phyloP scores from a whole-genome alignment of 805 yeast species.

The Allodekkera sacchari region DNA sequence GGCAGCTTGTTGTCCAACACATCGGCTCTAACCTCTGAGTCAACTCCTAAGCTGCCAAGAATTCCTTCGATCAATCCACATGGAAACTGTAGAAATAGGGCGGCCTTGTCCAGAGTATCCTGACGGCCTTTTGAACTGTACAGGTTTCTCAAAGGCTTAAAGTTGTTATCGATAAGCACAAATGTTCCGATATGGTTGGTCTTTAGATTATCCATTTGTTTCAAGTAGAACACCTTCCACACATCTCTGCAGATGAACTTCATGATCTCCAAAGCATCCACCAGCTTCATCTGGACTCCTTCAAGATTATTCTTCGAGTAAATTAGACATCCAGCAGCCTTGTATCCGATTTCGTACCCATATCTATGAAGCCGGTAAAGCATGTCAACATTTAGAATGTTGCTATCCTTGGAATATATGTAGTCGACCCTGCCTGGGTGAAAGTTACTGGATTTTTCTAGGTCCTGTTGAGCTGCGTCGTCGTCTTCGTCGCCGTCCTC shows the following conservation, averaged over 20 bases:
- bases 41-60: constrained; percentile 59
- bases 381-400: constrained; percentile 39
- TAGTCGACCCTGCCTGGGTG: constrained; percentile 33
- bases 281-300: constrained; percentile 26
- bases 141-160: constrained; percentile 46
- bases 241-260: constrained; percentile 89
- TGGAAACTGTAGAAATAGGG: constrained; percentile 57
- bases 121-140: constrained; percentile 33
- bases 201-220: constrained; percentile 85
- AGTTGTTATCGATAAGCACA: constrained; percentile 64
- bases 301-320: constrained; percentile 14
- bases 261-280: constrained; percentile 72
- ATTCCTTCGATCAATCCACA: constrained; percentile 72
- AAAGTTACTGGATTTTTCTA: no score
- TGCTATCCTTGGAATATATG: constrained; percentile 25
- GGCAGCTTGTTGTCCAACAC: constrained; percentile 44
- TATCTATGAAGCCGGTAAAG: constrained; percentile 54
- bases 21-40: constrained; percentile 59
- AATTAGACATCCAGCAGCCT: constrained; percentile 19
- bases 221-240: constrained; percentile 73
- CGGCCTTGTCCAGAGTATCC: constrained; percentile 37
- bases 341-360: constrained; percentile 47
- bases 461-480: constrained; percentile 10
- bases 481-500: no score
- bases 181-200: constrained; percentile 87